These are phyloP conservation scores for Pyrus betulifolia DNA, from an alignment of 306 rosid genomes.

Conservation along the genomic window DNA sequence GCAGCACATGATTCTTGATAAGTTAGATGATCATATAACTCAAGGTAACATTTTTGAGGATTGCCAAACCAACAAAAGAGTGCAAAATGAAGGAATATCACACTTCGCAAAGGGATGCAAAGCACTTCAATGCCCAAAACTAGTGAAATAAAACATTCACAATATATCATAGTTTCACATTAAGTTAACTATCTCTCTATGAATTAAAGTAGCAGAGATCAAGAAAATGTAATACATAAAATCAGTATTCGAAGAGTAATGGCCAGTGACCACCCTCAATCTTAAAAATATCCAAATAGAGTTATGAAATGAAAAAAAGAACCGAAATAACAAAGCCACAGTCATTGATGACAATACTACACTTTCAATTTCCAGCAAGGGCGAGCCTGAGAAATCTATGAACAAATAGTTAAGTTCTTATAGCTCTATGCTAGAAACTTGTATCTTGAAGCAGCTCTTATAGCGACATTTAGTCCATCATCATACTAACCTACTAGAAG, in stretches of 20 bases:
- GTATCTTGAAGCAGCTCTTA: neutral
- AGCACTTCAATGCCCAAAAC: neutral
- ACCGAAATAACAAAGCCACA: neutral
- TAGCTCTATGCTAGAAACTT: neutral
- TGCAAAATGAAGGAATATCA: neutral
- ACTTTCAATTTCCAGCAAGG: neutral
- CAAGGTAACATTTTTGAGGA: neutral
- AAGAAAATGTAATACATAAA: neutral
- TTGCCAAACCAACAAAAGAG: neutral
- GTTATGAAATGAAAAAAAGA: neutral
- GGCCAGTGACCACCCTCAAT: neutral
- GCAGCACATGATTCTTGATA: constrained; percentile 9
- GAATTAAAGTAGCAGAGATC: neutral
- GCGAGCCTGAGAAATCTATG: neutral
- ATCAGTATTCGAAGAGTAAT: neutral
- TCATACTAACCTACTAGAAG: too few relatives aligned
- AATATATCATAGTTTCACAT: neutral
- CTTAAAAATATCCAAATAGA: neutral
- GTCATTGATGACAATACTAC: neutral
- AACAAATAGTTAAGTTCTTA: neutral
- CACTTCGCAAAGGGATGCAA: neutral
- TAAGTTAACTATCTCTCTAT: neutral
- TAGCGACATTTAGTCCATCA: too few relatives aligned
- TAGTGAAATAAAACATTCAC: neutral
- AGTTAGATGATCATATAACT: neutral